Base-by-base conservation (phyloP, 73 alveolate species). In the Paramecium biaurelia region DNA sequence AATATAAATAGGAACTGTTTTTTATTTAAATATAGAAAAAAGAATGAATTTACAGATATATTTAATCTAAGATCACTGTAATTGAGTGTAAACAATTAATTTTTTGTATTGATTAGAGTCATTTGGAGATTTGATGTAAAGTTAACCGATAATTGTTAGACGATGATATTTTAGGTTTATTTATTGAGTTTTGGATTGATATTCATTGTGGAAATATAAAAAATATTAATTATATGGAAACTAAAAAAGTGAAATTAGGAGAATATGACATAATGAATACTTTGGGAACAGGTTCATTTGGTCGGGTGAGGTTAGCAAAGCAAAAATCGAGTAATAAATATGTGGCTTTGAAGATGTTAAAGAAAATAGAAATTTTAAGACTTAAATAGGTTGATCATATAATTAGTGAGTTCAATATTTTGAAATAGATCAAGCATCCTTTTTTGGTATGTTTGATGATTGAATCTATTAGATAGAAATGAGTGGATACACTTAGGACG, bases 301-400 rank as follows among this genome's bases (percentile, higher is more conserved):
- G 86, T 34, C 23, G 86, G 14, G 86, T 72, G 20, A 72, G 86
- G n/a, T 37, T 72, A 38, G 86, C 67, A 2, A 72, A 72, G 30
- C 34, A 72, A 42, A 72, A 72, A 38, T 72, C 63, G 23, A 63
- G 12, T 63, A 30, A 26, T 6, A 74, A 74, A 74, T 74, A 37
- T 74, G 87, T 93, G 93, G 99, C 99, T 20, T 92, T 98, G 57
- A 98, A 98, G 94, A 94, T 97, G 89, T 96, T 97, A 63, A 96
- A 96, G 97, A 98, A 98, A 92, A 93, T 97, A 21, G 98, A 94
- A 92, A 96, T 98, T 57, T 93, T 98, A 23, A 76, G 98, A 70
- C 95, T 96, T 57, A 97, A 97, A 57, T 98, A 98, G 30, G 92
- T 92, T 26, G 68, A 89, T 23, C 93, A 86, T 35, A 68, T 92